Evolutionary conservation across 2,329 filamentous ascomycete species (phyloP).

Genomic region (Penicillium capsulatum): DNA sequence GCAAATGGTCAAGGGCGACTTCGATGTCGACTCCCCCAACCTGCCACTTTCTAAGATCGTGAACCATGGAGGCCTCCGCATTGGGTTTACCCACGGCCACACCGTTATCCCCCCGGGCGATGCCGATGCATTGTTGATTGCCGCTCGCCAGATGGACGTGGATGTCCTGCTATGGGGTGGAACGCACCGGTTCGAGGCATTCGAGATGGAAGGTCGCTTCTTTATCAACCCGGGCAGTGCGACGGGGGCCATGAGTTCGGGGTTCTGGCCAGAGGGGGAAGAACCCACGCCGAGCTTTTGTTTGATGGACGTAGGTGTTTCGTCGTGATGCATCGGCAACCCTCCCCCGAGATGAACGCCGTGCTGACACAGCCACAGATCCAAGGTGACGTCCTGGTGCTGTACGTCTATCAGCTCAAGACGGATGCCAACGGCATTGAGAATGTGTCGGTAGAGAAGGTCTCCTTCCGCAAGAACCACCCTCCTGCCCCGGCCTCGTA

Average conservation of each 20-base stretch:
- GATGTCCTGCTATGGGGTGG: conserved; percentile 67
- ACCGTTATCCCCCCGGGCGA: conserved; percentile 66
- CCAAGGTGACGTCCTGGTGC: conserved; percentile 89
- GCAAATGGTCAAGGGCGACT: conserved; percentile 67
- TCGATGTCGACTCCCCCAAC: conserved; percentile 63
- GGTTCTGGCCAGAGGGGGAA: conserved; percentile 56
- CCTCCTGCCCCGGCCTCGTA: conserved; percentile 51
- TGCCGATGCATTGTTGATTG: conserved; percentile 62
- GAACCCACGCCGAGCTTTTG: conserved; percentile 89
- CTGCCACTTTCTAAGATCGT: conserved; percentile 65
- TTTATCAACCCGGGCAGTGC: conserved; percentile 67
- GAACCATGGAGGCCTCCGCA: conserved; percentile 63
- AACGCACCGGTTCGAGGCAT: conserved; percentile 66
- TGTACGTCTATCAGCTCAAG: conserved; percentile 87
- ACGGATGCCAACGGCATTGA: conserved; percentile 73
- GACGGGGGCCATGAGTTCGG: conserved; percentile 61
- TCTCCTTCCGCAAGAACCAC: conserved; percentile 76
- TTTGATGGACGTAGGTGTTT: conserved; percentile 95
- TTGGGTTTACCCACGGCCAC: conserved; percentile 67
- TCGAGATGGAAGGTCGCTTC: conserved; percentile 68
- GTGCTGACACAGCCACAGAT: conserved; percentile 54
- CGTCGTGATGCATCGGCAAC: no score
- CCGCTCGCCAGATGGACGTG: conserved; percentile 67
- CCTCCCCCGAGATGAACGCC: no score
- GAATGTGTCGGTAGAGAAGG: conserved; percentile 79